These are phyloP conservation scores for Jacaranda copaia DNA, from an alignment of 257 asterid species.

Conservation along the genomic window DNA sequence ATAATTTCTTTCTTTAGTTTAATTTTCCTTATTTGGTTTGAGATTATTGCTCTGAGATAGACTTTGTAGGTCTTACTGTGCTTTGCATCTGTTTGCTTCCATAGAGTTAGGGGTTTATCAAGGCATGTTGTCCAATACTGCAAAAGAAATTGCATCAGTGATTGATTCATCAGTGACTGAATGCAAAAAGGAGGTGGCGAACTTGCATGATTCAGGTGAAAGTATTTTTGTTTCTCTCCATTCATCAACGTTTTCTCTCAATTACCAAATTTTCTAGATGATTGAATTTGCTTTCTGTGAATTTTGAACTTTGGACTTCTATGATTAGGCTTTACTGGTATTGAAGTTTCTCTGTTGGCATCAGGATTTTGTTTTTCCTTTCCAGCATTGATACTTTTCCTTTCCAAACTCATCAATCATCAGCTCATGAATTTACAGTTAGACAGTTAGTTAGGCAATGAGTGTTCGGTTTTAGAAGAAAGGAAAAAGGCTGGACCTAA, in stretches of 20 bases:
- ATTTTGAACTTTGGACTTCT: conserved; percentile 6
- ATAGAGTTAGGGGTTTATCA: conserved; percentile 33
- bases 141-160: conserved; percentile 54
- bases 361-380: background rate
- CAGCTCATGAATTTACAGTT: conserved; percentile 11
- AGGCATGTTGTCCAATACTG: conserved; percentile 66
- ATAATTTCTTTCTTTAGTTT: background rate
- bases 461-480: conserved; percentile 4
- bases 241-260: conserved; percentile 7
- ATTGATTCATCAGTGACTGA: conserved; percentile 59
- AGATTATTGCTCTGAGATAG: conserved; percentile 32
- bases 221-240: conserved; percentile 30
- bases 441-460: conserved; percentile 12
- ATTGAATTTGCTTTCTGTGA: conserved; percentile 11
- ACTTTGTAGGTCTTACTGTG: conserved; percentile 31
- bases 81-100: conserved; percentile 35
- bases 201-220: conserved; percentile 66
- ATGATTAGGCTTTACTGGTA: background rate
- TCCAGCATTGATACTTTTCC: background rate
- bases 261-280: conserved; percentile 1
- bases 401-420: conserved; percentile 18
- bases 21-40: conserved; percentile 12
- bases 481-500: conserved; percentile 11
- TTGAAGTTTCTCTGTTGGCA: background rate
- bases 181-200: conserved; percentile 50